Conservation (phyloP, 1,139 yeast species). For the Kurtzmaniella quercitrusa region DNA sequence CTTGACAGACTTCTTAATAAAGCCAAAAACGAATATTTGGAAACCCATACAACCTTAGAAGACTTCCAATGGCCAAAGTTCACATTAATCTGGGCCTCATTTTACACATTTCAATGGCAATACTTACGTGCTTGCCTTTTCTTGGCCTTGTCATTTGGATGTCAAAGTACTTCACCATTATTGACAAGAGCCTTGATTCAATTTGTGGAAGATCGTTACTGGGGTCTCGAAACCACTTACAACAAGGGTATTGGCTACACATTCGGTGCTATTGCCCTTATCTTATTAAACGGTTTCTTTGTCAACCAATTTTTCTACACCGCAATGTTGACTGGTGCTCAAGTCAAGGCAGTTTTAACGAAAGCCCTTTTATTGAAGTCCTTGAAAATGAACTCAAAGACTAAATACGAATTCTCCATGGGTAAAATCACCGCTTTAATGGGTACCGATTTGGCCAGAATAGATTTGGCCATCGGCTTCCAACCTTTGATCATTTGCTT, state of each 20-base stretch:
- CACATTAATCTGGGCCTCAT: slow-evolving; percentile 34
- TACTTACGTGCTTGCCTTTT: slow-evolving; percentile 31
- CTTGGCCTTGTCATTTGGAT: slow-evolving; percentile 34
- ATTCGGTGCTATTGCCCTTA: slow-evolving; percentile 35
- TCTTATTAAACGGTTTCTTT: slow-evolving; percentile 38
- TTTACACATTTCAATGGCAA: slow-evolving; percentile 35
- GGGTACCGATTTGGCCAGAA: slow-evolving; percentile 44
- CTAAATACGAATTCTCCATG: slow-evolving; percentile 33
- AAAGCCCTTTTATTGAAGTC: slow-evolving; percentile 37
- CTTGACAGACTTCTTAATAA: slow-evolving; percentile 21
- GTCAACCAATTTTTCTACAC: slow-evolving; percentile 43
- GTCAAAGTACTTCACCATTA: slow-evolving; percentile 42
- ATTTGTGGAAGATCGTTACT: slow-evolving; percentile 35
- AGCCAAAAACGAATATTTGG: slow-evolving; percentile 22
- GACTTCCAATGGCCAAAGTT: slow-evolving; percentile 34
- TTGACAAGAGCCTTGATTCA: slow-evolving; percentile 37
- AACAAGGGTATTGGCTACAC: slow-evolving; percentile 42
- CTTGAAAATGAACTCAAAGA: slow-evolving; percentile 32
- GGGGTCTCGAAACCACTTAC: slow-evolving; percentile 30
- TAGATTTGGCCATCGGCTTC: slow-evolving; percentile 45
- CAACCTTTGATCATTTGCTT: slow-evolving; percentile 43
- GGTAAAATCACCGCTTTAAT: slow-evolving; percentile 42
- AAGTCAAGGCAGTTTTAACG: slow-evolving; percentile 37
- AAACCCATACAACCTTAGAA: slow-evolving; percentile 19
- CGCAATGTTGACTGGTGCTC: slow-evolving; percentile 49